Percentiles rank a stretch among this genome's conserved stretches.
These are phyloP conservation scores for Hirschfeldia incana DNA, from an alignment of 345 rosid genomes.

Conservation along the genomic window DNA sequence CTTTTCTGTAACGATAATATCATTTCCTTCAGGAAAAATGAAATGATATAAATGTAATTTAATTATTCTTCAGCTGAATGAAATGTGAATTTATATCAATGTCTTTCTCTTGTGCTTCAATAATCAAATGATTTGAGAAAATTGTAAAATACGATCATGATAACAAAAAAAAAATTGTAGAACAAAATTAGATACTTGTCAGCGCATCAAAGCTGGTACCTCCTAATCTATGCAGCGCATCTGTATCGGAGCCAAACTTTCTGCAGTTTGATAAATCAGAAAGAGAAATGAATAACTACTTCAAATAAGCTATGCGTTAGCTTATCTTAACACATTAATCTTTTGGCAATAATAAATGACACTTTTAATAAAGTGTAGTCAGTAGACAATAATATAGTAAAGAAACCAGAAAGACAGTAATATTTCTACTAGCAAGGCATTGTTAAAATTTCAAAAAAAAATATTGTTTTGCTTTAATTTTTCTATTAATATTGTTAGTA, in stretches of 20 bases:
- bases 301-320: background rate
- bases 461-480: background rate
- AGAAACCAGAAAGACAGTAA: background rate
- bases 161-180: background rate
- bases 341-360: background rate
- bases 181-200: background rate
- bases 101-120: background rate
- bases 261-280: background rate
- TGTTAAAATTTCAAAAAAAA: background rate
- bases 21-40: background rate
- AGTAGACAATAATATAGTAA: background rate
- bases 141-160: background rate
- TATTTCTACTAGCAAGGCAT: background rate
- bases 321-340: background rate
- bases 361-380: background rate
- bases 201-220: background rate
- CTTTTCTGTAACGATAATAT: background rate
- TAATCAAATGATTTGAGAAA: background rate
- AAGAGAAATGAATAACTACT: background rate
- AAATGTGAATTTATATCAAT: background rate
- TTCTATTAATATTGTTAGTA: background rate
- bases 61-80: background rate
- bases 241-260: background rate
- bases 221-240: background rate
- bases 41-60: background rate